Percentiles rank a stretch among this genome's conserved stretches.
Conservation (phyloP, 148 eudicot genomes). For the Beta vulgaris region DNA sequence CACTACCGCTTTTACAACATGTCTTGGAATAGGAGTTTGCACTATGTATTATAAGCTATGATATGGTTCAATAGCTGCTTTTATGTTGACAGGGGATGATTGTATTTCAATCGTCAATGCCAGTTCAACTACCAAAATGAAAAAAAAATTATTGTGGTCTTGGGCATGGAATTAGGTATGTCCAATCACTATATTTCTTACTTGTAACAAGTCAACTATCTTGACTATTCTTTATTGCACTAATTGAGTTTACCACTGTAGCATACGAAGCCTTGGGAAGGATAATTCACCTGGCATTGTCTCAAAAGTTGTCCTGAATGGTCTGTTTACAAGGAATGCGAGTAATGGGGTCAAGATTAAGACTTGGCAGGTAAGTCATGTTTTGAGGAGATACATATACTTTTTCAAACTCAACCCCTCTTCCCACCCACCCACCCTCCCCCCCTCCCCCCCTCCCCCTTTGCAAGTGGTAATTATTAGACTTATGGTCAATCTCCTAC, state of each 20-base stretch:
- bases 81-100: constrained; percentile 63
- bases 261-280: constrained; percentile 96
- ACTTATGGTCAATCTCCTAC: too few relatives aligned
- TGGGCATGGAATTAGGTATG: constrained; percentile 88
- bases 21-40: neutral
- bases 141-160: constrained; percentile 89
- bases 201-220: too few relatives aligned
- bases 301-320: constrained; percentile 60
- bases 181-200: neutral
- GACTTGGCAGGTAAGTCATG: constrained; percentile 85
- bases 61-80: neutral
- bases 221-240: neutral
- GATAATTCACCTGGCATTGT: constrained; percentile 74
- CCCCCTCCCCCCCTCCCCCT: too few relatives aligned
- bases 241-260: constrained; percentile 27
- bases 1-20: neutral
- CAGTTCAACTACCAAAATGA: constrained; percentile 90
- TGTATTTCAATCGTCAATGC: constrained; percentile 89
- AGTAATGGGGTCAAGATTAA: constrained; percentile 87
- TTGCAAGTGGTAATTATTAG: too few relatives aligned
- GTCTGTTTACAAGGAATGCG: constrained; percentile 61
- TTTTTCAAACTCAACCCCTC: neutral
- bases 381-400: constrained; percentile 3
- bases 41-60: neutral
- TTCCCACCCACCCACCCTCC: neutral